Evolutionary conservation across 2,329 filamentous ascomycete genomes (phyloP), one percentile per base, ranked within the genome.

Genomic region (Phialophora macrospora): DNA sequence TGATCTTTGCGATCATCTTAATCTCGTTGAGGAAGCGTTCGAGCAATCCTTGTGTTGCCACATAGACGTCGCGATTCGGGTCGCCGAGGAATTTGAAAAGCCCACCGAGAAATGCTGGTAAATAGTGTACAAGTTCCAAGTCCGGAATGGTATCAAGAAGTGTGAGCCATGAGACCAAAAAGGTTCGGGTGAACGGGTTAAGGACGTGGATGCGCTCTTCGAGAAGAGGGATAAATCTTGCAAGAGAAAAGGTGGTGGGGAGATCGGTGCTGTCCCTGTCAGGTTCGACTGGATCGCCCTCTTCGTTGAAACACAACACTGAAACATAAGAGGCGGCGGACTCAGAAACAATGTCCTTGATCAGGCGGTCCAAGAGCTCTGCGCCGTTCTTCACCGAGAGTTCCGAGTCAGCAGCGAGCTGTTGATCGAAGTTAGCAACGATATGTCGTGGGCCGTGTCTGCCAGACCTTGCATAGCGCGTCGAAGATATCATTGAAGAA

Each of bases 401-500:
- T 76, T 99, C 96, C 0, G 93, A 94, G 77, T 99, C 95, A 55
- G 95, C 95, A 17, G 94, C 93, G 72, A 99, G 87, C 93, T 97
- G 73, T 59, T 49, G 34, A 52, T 51, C 55, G 62, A 69, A 68
- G 67, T 72, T 32, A 71, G 62, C 58, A 56, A 20, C 14, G 20
- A 55, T 34, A 62, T 14, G 26, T 49, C 30, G 17, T 17, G 44
- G 58, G 14, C 17, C 14, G 5, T 11, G 62, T 55, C 55, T 26
- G 56, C 65, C 80, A 68, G 81, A 96, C 93, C 86, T 97, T 98
- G 82, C 93, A 97, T 62, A 99, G 82, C 24, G 95, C 93, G 80
- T 99, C 95, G 75, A 99, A 99, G 69, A 99, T 95, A 74, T 96
- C 91, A 79, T 99, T 99, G 80, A 99, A 99, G 82, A 97, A 99